These are phyloP conservation scores for Moniliophthora roreri DNA, from an alignment of 1,284 basidiomycete genomes.

Conservation along the genomic window DNA sequence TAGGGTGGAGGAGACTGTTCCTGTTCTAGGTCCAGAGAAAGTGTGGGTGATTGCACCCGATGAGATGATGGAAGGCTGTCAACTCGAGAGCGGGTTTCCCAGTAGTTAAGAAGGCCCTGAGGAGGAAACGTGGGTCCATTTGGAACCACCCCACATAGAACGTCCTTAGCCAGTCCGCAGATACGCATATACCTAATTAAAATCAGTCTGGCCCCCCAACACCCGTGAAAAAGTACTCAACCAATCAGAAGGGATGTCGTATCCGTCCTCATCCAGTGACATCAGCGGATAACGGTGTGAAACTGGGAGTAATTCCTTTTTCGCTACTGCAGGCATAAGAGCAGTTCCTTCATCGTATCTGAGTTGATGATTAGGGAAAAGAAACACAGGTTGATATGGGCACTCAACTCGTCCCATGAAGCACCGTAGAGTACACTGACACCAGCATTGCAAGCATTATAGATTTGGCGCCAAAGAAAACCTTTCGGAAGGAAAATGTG, in stretches of 20 bases:
- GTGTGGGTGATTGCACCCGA: background rate
- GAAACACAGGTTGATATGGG: too few species aligned
- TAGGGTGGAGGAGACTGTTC: too few species aligned
- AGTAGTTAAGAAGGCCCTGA: background rate
- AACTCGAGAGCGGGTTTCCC: background rate
- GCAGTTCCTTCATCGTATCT: slow-evolving; percentile 82
- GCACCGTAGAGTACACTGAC: slow-evolving; percentile 71
- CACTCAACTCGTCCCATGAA: slow-evolving; percentile 75
- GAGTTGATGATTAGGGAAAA: too few species aligned
- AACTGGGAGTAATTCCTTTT: slow-evolving; percentile 57
- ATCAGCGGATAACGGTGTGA: slow-evolving; percentile 57
- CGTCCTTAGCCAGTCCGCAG: slow-evolving; percentile 66
- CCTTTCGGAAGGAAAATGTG: too few species aligned
- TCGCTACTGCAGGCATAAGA: slow-evolving; percentile 63
- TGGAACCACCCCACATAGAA: slow-evolving; percentile 49
- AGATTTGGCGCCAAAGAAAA: slow-evolving; percentile 76
- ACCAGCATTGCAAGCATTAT: slow-evolving; percentile 57
- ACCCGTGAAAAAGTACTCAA: slow-evolving; percentile 27
- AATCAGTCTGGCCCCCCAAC: background rate
- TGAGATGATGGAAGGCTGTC: background rate
- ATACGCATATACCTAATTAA: slow-evolving; percentile 70
- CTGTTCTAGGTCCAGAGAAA: background rate
- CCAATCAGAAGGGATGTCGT: slow-evolving; percentile 74
- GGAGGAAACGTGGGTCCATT: background rate
- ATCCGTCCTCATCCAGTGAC: slow-evolving; percentile 69